Conservation (phyloP, 495 filamentous ascomycete species). For the Tuber borchii region DNA sequence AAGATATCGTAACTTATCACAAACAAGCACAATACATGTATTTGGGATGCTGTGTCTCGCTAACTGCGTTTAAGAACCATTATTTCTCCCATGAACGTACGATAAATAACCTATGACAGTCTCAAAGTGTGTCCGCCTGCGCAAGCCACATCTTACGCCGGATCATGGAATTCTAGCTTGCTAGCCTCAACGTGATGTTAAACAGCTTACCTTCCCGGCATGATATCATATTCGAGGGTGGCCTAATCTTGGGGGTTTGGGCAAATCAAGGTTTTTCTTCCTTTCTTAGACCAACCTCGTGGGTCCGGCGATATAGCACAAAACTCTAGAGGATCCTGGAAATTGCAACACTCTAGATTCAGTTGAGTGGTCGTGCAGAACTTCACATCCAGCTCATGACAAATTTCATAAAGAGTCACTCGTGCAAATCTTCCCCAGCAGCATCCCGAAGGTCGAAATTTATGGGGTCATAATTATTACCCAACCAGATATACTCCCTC, state of each 20-base stretch:
- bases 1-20: background rate
- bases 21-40: background rate
- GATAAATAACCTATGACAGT: background rate
- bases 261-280: background rate
- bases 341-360: background rate
- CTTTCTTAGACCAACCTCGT: background rate
- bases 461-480: background rate
- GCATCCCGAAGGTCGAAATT: background rate
- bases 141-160: too few relatives aligned
- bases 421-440: background rate
- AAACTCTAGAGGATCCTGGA: background rate
- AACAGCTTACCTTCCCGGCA: too few relatives aligned
- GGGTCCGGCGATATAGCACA: background rate
- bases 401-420: background rate
- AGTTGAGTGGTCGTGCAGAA: background rate
- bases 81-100: too few relatives aligned
- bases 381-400: background rate
- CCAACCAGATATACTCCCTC: background rate
- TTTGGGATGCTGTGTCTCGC: background rate
- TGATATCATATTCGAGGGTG: too few relatives aligned
- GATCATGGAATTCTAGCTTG: too few relatives aligned
- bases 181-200: too few relatives aligned
- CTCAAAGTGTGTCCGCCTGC: background rate
- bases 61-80: too few relatives aligned
- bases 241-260: background rate